Base-by-base conservation (phyloP, 2,329 filamentous ascomycete genomes). In the Colletotrichum sp. region DNA sequence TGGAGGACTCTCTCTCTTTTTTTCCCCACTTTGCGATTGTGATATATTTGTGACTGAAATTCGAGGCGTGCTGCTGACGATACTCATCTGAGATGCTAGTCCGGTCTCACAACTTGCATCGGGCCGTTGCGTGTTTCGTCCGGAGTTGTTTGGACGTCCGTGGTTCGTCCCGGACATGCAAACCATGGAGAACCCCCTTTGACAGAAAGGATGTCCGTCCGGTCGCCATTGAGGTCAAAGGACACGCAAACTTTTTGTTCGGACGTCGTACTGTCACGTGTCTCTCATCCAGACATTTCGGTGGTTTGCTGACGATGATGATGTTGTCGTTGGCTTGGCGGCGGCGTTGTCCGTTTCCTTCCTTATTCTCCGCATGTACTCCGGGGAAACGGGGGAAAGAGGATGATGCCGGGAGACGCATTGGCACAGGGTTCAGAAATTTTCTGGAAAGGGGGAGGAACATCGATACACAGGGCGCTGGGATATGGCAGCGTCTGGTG, bases 71-170 rank as follows among this genome's bases (percentile, higher is more conserved):
- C 10, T 7, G 52, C 9, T 57, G 36, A 39, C 28, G 36, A n/a
- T 16, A 34, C 30, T 32, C 2, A 62, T 62, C 18, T 30, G 26
- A 24, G 32, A 59, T 65, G n/a, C 32, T 49, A 16, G 57, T 44
- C 44, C 34, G 39, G 67, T 52, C 67, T 55, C 44, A 34, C 28
- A 36, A 65, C 49, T 18, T 30, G 32, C 18, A 55, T 55, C 55
- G 69, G 69, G 39, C 63, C 63, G 69, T 72, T 64, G 69, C 24
- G 69, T 64, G 73, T 72, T 66, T 73, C 64, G 70, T 76, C 65
- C 44, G 69, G 34, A 69, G 26, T 63, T 16, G 60, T 39, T 63
- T 63, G 60, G 57, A 16, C 18, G 30, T 60, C 57, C 30, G 57
- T 60, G 26, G 32, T 32, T 32, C 30, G 26, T n/a, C 57, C 57